phyloP scores from a whole-genome alignment of 352 stramenopile species.

The Pythium sp. region DNA sequence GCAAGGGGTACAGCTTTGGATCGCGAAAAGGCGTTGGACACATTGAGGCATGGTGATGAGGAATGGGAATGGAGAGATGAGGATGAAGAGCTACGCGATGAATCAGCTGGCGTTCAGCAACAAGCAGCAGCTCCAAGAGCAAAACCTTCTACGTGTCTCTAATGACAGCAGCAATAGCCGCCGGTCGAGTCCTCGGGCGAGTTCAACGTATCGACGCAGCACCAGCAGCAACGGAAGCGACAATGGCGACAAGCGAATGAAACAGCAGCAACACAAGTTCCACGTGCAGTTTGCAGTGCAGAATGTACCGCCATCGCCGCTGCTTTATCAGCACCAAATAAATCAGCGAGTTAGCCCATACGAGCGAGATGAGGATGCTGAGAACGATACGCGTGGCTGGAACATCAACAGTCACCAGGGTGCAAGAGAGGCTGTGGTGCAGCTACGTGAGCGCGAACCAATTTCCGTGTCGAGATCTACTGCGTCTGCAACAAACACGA shows the following conservation, averaged over 20 bases:
- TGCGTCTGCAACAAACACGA: background rate
- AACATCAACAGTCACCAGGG: background rate
- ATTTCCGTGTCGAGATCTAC: background rate
- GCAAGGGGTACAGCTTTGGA: slow-evolving; percentile 2
- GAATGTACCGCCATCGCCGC: slow-evolving; percentile 34
- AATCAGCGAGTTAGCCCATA: background rate
- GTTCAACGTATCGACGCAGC: background rate
- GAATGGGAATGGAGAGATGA: background rate
- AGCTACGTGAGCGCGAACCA: background rate
- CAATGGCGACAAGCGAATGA: background rate
- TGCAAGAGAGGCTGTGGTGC: background rate
- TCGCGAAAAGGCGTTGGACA: slow-evolving; percentile 14
- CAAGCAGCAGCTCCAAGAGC: background rate
- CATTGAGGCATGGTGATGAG: background rate
- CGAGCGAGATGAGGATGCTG: background rate
- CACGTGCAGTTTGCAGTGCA: slow-evolving; percentile 53
- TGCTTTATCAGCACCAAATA: slow-evolving; percentile 29
- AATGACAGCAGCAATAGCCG: background rate
- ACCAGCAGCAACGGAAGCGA: slow-evolving; percentile 4
- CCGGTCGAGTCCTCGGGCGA: background rate
- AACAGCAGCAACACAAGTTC: background rate
- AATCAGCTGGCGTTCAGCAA: slow-evolving; percentile 29
- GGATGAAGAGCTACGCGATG: background rate
- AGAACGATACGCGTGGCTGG: background rate
- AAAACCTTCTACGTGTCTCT: background rate